Evolutionary conservation across 768 basidiomycete genomes (phyloP), one percentile per base, ranked within the genome.

Genomic region (Baorangia bicolor): DNA sequence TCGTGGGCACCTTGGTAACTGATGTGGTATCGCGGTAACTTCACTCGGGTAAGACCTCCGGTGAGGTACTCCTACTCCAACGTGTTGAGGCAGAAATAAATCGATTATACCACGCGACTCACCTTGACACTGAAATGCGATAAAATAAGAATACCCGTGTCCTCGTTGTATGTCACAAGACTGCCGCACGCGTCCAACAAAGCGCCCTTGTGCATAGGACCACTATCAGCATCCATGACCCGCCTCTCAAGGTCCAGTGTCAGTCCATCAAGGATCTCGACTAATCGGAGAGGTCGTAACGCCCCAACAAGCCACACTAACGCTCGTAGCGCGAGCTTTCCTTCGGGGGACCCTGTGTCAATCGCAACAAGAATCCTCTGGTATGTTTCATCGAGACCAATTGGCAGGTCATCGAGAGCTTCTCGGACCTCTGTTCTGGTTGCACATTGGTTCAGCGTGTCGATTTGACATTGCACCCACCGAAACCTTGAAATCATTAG

Each of bases 61-160:
- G 38, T 50, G 28, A 64, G 55, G n/a, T 64, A 64, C n/a, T 64
- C 63, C 58, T 64, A 16, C 8, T 16, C 21, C 5, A 21, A 41
- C 16, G 2, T 16, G 11, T 45, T 33, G 5, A 43, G 23, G 3
- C 4, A 12, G 2, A 39, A 13, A 48, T 9, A 5, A 13, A 37
- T 11, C 3, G 27, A 30, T 0, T 0, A 11, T 21, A 20, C 5
- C 2, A n/a, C 28, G 25, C 3, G 9, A 31, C 55, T 40, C 42
- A 64, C 65, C 56, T 63, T 66, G 45, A 66, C 64, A 33, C 65
- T 66, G n/a, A 57, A 66, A 37, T 66, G 64, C 2, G 64, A 66
- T 14, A 66, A 40, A 5, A 57, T 49, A 2, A 64, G 18, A 10
- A 58, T 28, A 5, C 23, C 31, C 2, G 59, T 60, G 27, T 51